Percentiles rank a stretch among this genome's conserved stretches.
Conservation (phyloP, 495 filamentous ascomycete genomes). For the Astrothelium macrocarpum region DNA sequence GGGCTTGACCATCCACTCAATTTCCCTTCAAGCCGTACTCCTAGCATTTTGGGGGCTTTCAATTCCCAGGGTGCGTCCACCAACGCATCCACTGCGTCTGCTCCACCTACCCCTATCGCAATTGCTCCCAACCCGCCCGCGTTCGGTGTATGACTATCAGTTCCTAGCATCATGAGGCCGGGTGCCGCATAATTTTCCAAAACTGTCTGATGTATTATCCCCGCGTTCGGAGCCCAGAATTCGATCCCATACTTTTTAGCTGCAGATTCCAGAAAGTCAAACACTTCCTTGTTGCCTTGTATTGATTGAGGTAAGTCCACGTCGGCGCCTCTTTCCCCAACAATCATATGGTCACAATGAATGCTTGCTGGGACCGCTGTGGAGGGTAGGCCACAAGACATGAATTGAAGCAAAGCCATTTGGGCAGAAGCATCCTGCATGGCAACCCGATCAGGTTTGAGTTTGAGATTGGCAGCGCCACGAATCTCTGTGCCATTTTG, state of each 20-base stretch:
- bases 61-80: slow-evolving; percentile 96
- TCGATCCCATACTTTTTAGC: slow-evolving; percentile 95
- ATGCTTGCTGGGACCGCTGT: slow-evolving; percentile 97
- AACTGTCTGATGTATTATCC: slow-evolving; percentile 97
- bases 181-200: slow-evolving; percentile 97
- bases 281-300: slow-evolving; percentile 89
- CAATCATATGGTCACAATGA: slow-evolving; percentile 99
- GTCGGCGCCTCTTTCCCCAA: slow-evolving; percentile 81
- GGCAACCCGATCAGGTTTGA: slow-evolving; percentile 94
- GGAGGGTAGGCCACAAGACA: slow-evolving; percentile 83
- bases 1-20: slow-evolving; percentile 85
- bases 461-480: slow-evolving; percentile 85
- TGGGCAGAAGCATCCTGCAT: slow-evolving; percentile 99
- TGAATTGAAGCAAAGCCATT: slow-evolving; percentile 97
- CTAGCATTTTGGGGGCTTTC: slow-evolving; percentile 83
- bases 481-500: slow-evolving; percentile 72
- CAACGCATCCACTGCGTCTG: slow-evolving; percentile 93
- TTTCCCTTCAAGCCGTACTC: slow-evolving; percentile 74
- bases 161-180: slow-evolving; percentile 98
- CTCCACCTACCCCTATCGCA: slow-evolving; percentile 94
- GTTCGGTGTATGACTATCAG: slow-evolving; percentile 96
- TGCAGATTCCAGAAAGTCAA: slow-evolving; percentile 91
- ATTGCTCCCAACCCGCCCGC: slow-evolving; percentile 87
- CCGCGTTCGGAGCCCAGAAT: slow-evolving; percentile 98
- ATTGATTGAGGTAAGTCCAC: slow-evolving; percentile 81